Evolutionary conservation across 441 rosid genomes (phyloP).

Genomic region (Monsonia emarginata): DNA sequence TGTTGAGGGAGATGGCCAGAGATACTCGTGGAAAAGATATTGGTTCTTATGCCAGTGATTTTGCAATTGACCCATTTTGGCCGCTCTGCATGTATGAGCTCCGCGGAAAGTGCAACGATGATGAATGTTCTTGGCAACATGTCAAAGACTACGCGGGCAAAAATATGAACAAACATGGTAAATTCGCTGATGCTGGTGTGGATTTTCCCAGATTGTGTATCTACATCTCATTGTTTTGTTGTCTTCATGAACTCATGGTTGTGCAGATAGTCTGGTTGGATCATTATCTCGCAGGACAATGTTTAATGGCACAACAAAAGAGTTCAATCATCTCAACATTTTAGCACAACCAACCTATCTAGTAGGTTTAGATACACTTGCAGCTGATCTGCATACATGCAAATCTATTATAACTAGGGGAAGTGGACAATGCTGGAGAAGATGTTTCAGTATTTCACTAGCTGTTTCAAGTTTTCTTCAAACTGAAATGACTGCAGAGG

Average conservation of each 20-base stretch:
- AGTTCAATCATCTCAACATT: conserved; percentile 23
- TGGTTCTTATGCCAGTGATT: conserved; percentile 42
- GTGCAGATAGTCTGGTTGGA: conserved; percentile 46
- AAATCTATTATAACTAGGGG: conserved; percentile 40
- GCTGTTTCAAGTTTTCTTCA: conserved; percentile 46
- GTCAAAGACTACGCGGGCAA: conserved; percentile 39
- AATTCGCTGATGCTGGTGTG: conserved; percentile 41
- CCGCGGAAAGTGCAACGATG: conserved; percentile 92
- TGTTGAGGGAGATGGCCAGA: conserved; percentile 21
- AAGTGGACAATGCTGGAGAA: conserved; percentile 56
- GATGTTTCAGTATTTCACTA: conserved; percentile 57
- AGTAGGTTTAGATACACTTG: conserved; percentile 65
- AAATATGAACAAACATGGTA: conserved; percentile 24
- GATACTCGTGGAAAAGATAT: conserved; percentile 24
- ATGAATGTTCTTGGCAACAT: conserved; percentile 93
- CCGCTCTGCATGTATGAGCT: conserved; percentile 88
- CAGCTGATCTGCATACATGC: conserved; percentile 40
- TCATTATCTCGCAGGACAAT: conserved; percentile 25
- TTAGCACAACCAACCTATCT: conserved; percentile 56
- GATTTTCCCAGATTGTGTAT: conserved; percentile 14
- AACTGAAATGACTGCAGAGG: conserved; percentile 40
- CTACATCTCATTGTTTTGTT: conserved; percentile 19
- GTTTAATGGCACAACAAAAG: conserved; percentile 21
- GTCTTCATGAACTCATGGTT: conserved; percentile 17
- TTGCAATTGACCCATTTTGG: conserved; percentile 66